Conservation (phyloP, 306 rosid species). For the Glycine tomentella region DNA sequence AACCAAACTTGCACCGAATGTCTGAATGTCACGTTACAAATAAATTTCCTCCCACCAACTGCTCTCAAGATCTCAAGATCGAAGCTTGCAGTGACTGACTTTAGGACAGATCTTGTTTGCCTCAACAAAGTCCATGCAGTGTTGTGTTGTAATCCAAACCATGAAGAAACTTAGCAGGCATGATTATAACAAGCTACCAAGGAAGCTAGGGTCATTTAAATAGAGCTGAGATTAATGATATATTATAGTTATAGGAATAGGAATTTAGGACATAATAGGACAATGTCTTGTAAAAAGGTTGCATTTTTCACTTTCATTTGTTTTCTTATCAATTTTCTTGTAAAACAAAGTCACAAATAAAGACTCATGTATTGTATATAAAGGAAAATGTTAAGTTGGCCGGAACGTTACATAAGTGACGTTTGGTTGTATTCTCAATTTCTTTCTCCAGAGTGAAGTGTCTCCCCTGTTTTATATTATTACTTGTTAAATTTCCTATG, state of each 20-base stretch:
- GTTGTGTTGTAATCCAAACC: too few species aligned
- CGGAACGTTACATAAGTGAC: too few species aligned
- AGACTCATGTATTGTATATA: conserved; percentile 38
- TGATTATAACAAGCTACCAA: conserved; percentile 23
- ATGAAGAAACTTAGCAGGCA: conserved; percentile 41
- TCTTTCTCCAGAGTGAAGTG: too few species aligned
- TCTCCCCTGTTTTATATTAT: background rate
- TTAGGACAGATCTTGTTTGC: conserved; percentile 16
- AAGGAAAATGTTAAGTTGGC: conserved; percentile 24
- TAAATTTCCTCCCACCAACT: conserved; percentile 29
- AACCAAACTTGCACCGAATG: too few species aligned
- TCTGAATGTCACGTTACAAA: background rate
- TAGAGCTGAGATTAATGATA: conserved; percentile 17
- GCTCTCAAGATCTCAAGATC: conserved; percentile 38
- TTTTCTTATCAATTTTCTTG: conserved; percentile 40
- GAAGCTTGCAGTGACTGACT: conserved; percentile 41
- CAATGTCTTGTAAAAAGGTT: conserved; percentile 30
- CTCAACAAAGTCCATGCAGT: conserved; percentile 34
- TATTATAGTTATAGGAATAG: background rate
- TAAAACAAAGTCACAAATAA: conserved; percentile 41
- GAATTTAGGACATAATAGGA: conserved; percentile 40
- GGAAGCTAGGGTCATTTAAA: conserved; percentile 38
- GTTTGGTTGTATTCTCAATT: too few species aligned
- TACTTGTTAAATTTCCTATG: conserved; percentile 16
- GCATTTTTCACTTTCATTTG: conserved; percentile 23